Conservation (phyloP, 2,329 filamentous ascomycete species). For the Lasiodiplodia sp. region DNA sequence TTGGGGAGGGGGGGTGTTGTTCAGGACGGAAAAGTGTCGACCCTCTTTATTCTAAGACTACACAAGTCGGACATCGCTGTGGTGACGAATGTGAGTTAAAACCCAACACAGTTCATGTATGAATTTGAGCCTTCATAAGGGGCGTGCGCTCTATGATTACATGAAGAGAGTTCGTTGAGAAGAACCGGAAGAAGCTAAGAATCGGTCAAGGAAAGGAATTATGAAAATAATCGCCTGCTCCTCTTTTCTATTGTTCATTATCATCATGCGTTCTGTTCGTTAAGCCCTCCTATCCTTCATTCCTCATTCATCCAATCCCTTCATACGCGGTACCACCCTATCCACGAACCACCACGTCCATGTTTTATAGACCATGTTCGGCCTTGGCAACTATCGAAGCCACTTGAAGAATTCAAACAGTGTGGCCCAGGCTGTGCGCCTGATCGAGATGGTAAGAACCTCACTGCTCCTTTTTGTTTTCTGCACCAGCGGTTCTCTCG, state of each 20-base stretch:
- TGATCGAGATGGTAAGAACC: neutral
- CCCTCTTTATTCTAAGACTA: too few relatives aligned
- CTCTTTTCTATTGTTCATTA: neutral
- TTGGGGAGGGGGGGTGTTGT: neutral
- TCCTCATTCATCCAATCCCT: neutral
- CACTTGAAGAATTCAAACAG: neutral
- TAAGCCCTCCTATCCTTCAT: neutral
- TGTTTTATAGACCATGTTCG: neutral
- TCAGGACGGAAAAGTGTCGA: neutral
- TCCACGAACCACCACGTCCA: neutral
- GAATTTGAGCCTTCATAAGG: neutral
- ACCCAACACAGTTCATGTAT: neutral
- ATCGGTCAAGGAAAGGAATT: neutral
- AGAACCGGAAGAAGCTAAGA: neutral
- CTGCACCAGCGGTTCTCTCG: slow-evolving; percentile 46
- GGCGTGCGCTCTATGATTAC: neutral
- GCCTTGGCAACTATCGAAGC: neutral
- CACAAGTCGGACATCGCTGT: too few relatives aligned
- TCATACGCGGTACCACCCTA: too few relatives aligned
- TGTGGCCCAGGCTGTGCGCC: neutral
- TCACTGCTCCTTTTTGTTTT: slow-evolving; percentile 46
- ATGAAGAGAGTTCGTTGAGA: neutral
- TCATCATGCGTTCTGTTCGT: neutral
- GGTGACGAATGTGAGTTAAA: neutral
- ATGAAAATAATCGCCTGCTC: neutral